Evolutionary conservation across 2,329 filamentous ascomycete genomes (phyloP).

Genomic region (Ploettnerulaceae sp.): DNA sequence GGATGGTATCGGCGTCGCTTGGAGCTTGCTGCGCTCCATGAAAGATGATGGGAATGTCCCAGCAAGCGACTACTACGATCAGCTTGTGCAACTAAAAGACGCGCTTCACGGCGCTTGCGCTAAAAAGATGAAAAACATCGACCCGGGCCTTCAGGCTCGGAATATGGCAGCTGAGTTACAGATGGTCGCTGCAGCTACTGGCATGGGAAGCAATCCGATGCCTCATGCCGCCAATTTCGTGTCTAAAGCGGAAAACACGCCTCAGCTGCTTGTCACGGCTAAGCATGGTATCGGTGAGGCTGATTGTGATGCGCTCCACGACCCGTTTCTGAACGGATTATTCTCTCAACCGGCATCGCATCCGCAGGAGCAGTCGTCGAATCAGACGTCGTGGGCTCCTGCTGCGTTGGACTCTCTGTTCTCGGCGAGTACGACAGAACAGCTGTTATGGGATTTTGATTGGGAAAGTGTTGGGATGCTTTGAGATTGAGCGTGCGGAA

Average conservation of each 20-base stretch:
- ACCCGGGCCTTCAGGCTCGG: not conserved
- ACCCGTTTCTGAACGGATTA: constrained; percentile 3
- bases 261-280: not conserved
- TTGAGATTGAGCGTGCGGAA: not conserved
- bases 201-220: not conserved
- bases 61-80: constrained; percentile 23
- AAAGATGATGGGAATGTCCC: constrained; percentile 25
- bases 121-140: not conserved
- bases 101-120: constrained; percentile 14
- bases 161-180: not conserved
- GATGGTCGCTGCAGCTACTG: not conserved
- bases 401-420: constrained; percentile 7
- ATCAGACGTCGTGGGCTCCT: not conserved
- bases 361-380: not conserved
- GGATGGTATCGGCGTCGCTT: constrained; percentile 21
- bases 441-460: constrained; percentile 7
- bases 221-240: not conserved
- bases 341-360: not conserved
- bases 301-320: not conserved
- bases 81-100: constrained; percentile 15
- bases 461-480: constrained; percentile 7
- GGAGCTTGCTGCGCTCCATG: constrained; percentile 23
- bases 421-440: not conserved
- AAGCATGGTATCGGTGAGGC: not conserved
- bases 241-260: not conserved